Evolutionary conservation across 345 rosid genomes (phyloP).

Genomic region (Heritiera littoralis): DNA sequence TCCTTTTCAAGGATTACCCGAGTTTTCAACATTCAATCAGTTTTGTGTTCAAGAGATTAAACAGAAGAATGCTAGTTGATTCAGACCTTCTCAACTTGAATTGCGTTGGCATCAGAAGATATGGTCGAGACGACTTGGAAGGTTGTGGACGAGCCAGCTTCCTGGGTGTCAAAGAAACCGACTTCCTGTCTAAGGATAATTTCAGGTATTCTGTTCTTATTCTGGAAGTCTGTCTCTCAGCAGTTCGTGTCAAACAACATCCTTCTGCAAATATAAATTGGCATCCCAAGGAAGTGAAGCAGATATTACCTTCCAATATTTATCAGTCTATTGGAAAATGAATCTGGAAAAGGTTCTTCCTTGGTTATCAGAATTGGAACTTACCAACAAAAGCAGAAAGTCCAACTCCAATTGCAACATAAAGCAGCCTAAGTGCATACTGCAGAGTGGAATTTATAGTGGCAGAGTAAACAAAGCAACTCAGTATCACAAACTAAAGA

Average conservation of each 20-base stretch:
- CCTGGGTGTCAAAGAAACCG: constrained; percentile 65
- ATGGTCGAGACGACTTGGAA: constrained; percentile 61
- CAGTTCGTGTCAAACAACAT: constrained; percentile 69
- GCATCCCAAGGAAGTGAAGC: not conserved
- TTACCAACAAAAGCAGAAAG: constrained; percentile 62
- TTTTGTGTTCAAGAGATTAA: not conserved
- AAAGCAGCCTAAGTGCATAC: constrained; percentile 58
- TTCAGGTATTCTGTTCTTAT: constrained; percentile 60
- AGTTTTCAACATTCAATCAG: not conserved
- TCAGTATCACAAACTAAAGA: no score
- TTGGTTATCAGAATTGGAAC: constrained; percentile 15
- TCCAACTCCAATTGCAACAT: constrained; percentile 61
- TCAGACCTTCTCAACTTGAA: constrained; percentile 63
- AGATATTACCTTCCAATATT: not conserved
- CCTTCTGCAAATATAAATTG: constrained; percentile 49
- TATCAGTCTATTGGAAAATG: not conserved
- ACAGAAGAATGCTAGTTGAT: not conserved
- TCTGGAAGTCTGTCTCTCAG: constrained; percentile 66
- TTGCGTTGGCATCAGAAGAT: constrained; percentile 23
- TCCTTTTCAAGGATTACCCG: not conserved
- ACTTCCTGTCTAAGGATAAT: constrained; percentile 71
- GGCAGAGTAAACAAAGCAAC: not conserved
- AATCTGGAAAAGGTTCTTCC: not conserved
- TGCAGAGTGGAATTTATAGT: constrained; percentile 16
- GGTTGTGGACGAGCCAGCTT: constrained; percentile 56